These are phyloP conservation scores for Schwanniomyces polymorphus DNA, from an alignment of 805 yeast species.

Conservation along the genomic window DNA sequence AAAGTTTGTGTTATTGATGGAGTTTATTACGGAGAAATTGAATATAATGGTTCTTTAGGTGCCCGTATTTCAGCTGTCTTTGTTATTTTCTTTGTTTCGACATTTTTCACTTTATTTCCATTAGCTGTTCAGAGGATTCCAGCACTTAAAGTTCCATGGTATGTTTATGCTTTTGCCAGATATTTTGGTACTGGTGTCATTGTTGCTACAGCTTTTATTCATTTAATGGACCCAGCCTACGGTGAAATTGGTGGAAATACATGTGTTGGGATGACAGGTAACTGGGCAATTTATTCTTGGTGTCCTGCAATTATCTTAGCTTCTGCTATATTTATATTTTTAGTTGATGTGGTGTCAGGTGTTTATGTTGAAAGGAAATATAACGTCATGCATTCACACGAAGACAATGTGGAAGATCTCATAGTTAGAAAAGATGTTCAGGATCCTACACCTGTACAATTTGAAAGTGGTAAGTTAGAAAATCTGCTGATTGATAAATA, in stretches of 20 bases:
- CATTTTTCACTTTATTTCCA: constrained; percentile 62
- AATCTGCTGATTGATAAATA: not conserved
- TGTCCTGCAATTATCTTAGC: constrained; percentile 53
- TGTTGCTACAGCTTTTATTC: constrained; percentile 36
- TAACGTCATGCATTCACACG: constrained; percentile 19
- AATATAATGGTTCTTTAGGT: constrained; percentile 34
- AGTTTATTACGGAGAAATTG: constrained; percentile 36
- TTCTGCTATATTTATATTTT: constrained; percentile 45
- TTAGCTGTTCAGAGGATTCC: constrained; percentile 59
- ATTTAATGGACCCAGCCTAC: constrained; percentile 30
- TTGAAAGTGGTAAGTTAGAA: not conserved
- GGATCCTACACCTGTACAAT: not conserved
- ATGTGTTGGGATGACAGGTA: constrained; percentile 43
- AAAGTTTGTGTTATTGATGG: constrained; percentile 43
- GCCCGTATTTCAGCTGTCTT: constrained; percentile 32
- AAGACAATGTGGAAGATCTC: constrained; percentile 18
- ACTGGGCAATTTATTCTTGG: constrained; percentile 57
- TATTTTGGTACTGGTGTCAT: constrained; percentile 38
- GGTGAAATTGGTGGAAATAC: constrained; percentile 9
- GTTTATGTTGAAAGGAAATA: constrained; percentile 38
- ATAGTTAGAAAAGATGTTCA: constrained; percentile 4
- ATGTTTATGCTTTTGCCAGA: constrained; percentile 48
- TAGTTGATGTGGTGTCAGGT: constrained; percentile 49
- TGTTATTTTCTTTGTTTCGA: constrained; percentile 55
- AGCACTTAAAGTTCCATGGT: constrained; percentile 55